These are phyloP conservation scores for Diaporthe vexans DNA, from an alignment of 2,329 filamentous ascomycete species.

Conservation along the genomic window DNA sequence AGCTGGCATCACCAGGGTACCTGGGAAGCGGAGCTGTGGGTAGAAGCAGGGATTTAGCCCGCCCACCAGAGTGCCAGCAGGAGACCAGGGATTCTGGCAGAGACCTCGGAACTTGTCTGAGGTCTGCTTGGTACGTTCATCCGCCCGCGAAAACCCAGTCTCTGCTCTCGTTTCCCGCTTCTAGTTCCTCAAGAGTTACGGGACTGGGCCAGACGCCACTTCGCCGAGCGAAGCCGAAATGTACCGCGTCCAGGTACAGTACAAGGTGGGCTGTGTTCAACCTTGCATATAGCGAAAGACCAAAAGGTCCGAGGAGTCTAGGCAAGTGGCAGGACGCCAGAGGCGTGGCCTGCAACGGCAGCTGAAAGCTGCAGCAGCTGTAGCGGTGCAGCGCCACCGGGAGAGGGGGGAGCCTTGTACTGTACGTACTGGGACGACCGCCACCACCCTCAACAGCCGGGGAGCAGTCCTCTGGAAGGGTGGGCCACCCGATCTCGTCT, in stretches of 20 bases:
- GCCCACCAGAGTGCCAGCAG: constrained; percentile 18
- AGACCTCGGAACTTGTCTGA: constrained; percentile 15
- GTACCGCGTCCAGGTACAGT: constrained; percentile 40
- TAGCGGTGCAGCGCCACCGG: constrained; percentile 50
- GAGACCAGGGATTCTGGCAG: constrained; percentile 13
- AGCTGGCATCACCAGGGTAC: constrained; percentile 19
- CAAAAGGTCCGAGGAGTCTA: constrained; percentile 48
- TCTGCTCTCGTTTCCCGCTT: constrained; percentile 7
- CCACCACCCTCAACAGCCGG: constrained; percentile 28
- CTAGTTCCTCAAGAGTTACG: constrained; percentile 3
- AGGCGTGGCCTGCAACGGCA: constrained; percentile 47
- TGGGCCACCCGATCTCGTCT: constrained; percentile 38
- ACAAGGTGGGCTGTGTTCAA: constrained; percentile 51
- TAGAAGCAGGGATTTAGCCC: constrained; percentile 21
- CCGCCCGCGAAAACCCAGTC: constrained; percentile 30
- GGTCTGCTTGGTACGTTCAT: neutral
- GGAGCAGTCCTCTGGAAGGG: constrained; percentile 22
- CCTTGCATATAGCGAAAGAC: constrained; percentile 52
- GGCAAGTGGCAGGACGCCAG: constrained; percentile 47
- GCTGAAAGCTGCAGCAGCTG: constrained; percentile 52
- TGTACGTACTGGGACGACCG: constrained; percentile 33
- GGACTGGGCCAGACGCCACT: constrained; percentile 35
- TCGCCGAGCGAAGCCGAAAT: constrained; percentile 41
- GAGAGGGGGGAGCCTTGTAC: constrained; percentile 34
- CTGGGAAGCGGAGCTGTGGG: constrained; percentile 19